Conservation (phyloP, 2,329 filamentous ascomycete genomes). For the Alternaria dauci region DNA sequence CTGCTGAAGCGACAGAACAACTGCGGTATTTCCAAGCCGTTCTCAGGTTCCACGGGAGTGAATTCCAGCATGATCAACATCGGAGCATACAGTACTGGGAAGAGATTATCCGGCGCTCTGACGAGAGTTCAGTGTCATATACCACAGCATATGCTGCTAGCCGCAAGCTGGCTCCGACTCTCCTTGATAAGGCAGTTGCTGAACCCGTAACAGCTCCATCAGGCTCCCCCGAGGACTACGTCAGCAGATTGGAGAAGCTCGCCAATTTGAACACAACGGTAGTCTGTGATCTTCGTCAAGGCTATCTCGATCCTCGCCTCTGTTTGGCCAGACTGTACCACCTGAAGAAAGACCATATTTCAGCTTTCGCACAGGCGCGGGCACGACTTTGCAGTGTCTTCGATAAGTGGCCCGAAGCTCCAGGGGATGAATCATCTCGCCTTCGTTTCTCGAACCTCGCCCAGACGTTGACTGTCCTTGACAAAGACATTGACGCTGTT, state of each 20-base stretch:
- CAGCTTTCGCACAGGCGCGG: neutral
- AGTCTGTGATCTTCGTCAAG: constrained; percentile 1
- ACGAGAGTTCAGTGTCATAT: neutral
- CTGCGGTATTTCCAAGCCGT: neutral
- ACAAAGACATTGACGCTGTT: neutral
- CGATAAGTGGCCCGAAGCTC: constrained; percentile 1
- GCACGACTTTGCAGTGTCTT: constrained; percentile 5
- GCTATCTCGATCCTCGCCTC: neutral
- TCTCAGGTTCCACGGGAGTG: neutral
- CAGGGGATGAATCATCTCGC: neutral
- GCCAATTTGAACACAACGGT: neutral
- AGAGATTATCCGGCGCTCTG: neutral
- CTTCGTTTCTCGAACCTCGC: neutral
- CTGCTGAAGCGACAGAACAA: neutral
- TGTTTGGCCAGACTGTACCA: neutral
- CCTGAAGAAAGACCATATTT: neutral
- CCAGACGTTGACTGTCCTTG: neutral
- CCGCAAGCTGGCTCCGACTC: neutral
- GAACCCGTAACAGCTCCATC: neutral
- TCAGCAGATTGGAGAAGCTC: neutral
- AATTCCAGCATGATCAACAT: neutral
- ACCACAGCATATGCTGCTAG: neutral
- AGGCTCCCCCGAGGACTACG: neutral
- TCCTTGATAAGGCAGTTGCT: constrained; percentile 2
- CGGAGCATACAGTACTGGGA: constrained; percentile 3